Percentiles rank a stretch among this genome's conserved stretches.
Conservation (phyloP, 2,329 filamentous ascomycete genomes). For the Fusarium musae region DNA sequence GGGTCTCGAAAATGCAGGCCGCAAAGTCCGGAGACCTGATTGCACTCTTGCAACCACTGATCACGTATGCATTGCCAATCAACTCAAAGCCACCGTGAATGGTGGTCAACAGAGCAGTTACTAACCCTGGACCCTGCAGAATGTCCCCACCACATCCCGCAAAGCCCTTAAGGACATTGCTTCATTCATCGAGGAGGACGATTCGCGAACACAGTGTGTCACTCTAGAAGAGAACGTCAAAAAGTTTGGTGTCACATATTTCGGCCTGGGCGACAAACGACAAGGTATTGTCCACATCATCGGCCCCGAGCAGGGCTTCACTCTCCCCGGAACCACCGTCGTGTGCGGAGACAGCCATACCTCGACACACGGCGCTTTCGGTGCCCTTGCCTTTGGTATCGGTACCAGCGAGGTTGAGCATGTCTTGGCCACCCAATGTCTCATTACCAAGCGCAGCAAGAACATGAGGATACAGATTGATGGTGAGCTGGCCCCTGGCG, state of each 20-base stretch:
- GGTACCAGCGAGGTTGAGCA: constrained; percentile 99
- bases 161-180: constrained; percentile 94
- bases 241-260: constrained; percentile 96
- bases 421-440: constrained; percentile 93
- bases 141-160: constrained; percentile 90
- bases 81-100: neutral
- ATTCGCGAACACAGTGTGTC: constrained; percentile 92
- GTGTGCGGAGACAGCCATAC: constrained; percentile 99
- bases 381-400: constrained; percentile 94
- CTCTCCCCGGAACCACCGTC: constrained; percentile 93
- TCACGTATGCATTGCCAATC: constrained; percentile 73
- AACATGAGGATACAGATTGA: constrained; percentile 99
- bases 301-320: constrained; percentile 98
- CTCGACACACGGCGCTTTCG: constrained; percentile 97
- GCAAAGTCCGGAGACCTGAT: constrained; percentile 91
- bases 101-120: neutral
- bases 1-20: constrained; percentile 87
- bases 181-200: constrained; percentile 93
- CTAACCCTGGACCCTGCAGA: constrained; percentile 62
- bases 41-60: constrained; percentile 97
- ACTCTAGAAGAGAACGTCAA: constrained; percentile 98
- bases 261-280: constrained; percentile 93
- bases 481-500: constrained; percentile 87
- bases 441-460: constrained; percentile 95
- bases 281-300: constrained; percentile 99